phyloP scores from a whole-genome alignment of 176 grass and related monocot genomes.

The Alopecurus myosuroides region DNA sequence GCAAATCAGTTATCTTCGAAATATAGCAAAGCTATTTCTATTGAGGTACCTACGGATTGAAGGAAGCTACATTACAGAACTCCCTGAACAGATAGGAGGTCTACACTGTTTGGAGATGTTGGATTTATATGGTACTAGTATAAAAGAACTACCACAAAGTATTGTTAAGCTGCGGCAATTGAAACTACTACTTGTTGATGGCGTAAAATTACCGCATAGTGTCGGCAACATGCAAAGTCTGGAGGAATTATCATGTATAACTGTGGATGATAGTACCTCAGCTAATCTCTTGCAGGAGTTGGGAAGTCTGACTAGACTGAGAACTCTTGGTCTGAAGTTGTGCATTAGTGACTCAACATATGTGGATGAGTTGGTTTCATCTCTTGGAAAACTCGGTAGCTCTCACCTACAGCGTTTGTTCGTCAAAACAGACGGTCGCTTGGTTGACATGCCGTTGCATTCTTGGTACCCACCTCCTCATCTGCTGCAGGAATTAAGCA shows the following conservation, averaged over 20 bases:
- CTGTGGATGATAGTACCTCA: not conserved
- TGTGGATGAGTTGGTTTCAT: not conserved
- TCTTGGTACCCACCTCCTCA: not conserved
- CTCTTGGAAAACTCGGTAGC: not conserved
- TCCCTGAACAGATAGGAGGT: conserved; percentile 18
- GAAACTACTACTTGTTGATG: not conserved
- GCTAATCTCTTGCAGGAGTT: not conserved
- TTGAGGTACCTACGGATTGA: conserved; percentile 12
- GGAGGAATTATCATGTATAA: not conserved
- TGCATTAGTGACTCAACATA: not conserved
- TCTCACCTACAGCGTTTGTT: not conserved
- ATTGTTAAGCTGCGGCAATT: not conserved
- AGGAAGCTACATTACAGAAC: not conserved
- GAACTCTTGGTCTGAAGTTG: not conserved
- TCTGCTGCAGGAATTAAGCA: not conserved
- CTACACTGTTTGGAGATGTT: conserved; percentile 17
- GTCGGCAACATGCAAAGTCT: not conserved
- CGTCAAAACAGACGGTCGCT: not conserved
- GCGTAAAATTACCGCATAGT: not conserved
- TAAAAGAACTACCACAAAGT: not conserved
- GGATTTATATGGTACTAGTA: not conserved
- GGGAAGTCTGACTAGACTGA: not conserved
- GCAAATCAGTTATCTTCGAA: not conserved
- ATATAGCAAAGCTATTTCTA: not conserved
- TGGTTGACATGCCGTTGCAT: not conserved